Evolutionary conservation across 441 rosid genomes (phyloP).

Genomic region (Omphalea diandra): DNA sequence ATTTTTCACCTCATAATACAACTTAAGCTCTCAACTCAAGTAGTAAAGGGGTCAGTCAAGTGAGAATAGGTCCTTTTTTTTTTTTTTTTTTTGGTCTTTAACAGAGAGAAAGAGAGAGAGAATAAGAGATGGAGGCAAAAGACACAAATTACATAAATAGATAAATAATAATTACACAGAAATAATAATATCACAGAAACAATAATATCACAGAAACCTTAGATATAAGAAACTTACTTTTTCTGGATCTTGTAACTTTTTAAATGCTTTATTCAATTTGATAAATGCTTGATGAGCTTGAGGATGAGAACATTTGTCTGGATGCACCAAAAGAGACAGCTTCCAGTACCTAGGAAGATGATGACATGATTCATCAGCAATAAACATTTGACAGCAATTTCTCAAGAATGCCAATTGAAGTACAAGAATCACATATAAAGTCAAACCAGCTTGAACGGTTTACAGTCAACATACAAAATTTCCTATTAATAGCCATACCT

Average conservation of each 20-base stretch:
- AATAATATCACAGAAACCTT: neutral
- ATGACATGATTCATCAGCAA: neutral
- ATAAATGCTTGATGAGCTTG: conserved; percentile 89
- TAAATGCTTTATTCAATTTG: conserved; percentile 79
- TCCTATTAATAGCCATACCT: neutral
- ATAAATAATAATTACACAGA: too few relatives aligned
- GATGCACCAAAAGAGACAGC: conserved; percentile 91
- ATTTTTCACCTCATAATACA: neutral
- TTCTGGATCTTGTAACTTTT: conserved; percentile 57
- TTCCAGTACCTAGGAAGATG: conserved; percentile 74
- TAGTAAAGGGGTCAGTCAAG: neutral
- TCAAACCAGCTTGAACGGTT: neutral
- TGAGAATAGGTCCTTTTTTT: neutral
- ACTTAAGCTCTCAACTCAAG: neutral
- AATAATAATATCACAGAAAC: too few relatives aligned
- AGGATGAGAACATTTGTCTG: conserved; percentile 95
- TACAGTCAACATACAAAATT: neutral
- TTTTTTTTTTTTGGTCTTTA: neutral
- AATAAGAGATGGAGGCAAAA: too few relatives aligned
- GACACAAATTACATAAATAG: too few relatives aligned
- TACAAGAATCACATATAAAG: neutral
- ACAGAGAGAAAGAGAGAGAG: neutral
- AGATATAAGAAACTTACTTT: conserved; percentile 13
- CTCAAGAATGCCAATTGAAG: neutral
- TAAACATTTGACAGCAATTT: neutral